phyloP scores from a whole-genome alignment of 176 grass and related monocot species.

The Oryza officinalis region DNA sequence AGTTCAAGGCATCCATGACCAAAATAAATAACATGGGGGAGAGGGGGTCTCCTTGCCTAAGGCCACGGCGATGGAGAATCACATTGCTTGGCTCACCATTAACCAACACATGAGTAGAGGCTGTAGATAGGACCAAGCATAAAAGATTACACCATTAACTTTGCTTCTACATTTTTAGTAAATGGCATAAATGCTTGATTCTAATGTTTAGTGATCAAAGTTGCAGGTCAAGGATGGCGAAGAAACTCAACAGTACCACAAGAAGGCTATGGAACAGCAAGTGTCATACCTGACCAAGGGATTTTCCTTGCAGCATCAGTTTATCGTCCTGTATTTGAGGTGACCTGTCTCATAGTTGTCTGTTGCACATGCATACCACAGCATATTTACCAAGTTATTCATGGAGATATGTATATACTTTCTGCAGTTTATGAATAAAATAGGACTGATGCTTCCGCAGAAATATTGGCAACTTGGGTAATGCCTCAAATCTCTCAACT shows the following conservation, averaged over 20 bases:
- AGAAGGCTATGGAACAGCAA: constrained; percentile 96
- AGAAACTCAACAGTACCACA: constrained; percentile 73
- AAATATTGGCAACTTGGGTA: constrained; percentile 91
- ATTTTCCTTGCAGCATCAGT: constrained; percentile 93
- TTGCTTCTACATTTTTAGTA: constrained; percentile 13
- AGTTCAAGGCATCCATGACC: no score
- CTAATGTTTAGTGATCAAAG: constrained; percentile 35
- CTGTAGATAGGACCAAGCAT: no score
- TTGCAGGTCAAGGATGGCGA: constrained; percentile 82
- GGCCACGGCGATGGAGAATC: no score
- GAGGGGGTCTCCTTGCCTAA: no score
- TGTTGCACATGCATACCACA: neutral
- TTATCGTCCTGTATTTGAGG: constrained; percentile 98
- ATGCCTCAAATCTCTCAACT: constrained; percentile 27
- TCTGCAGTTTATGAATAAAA: constrained; percentile 95
- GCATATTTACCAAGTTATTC: constrained; percentile 35
- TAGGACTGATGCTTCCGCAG: constrained; percentile 73
- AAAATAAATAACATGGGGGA: no score
- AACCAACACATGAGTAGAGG: no score
- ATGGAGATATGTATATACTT: constrained; percentile 15
- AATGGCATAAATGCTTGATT: constrained; percentile 26
- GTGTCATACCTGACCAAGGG: constrained; percentile 90
- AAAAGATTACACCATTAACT: neutral
- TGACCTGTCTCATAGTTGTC: constrained; percentile 36
- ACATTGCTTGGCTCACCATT: no score